Evolutionary conservation across 768 basidiomycete genomes (phyloP), one percentile per base, ranked within the genome.

Genomic region (Trametes sanguinea): DNA sequence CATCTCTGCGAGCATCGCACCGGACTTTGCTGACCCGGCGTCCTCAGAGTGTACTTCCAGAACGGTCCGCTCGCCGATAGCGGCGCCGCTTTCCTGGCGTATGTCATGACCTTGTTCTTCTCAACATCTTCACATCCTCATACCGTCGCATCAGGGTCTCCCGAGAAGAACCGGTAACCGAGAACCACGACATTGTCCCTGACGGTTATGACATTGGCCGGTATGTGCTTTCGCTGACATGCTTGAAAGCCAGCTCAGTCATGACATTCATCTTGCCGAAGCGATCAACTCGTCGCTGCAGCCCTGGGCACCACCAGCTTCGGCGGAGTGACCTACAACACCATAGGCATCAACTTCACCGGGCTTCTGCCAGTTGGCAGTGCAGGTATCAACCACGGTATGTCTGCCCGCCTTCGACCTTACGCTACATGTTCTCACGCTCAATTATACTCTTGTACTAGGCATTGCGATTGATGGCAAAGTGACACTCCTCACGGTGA

Each of bases 391-490:
- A 83, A 85, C 59, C 83, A 83, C 37, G 81, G 83, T 85, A 57
- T n/a, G 51, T 37, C 35, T 37, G 11, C 35, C 35, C 6, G 35
- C 11, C 35, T 37, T 11, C 35, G 35, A 11, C 35, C 11, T 37
- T 6, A 6, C 11, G 6, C 35, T 6, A 37, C 35, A 6, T 37
- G 6, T 37, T 11, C 35, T 11, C 6, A 11, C 35, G 11, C 14
- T 44, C 42, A 10, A 46, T 50, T 44, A 60, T 47, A 7, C 16
- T 51, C 45, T n/a, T 13, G 44, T 47, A 13, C 54, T 63, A 85
- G 86, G 76, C 32, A 89, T 87, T 54, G 80, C 86, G 3, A 79
- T 80, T 39, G 86, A 87, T 67, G 86, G 86, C 46, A 76, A 81
- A 37, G 80, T 83, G 14, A 79, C 79, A 1, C 67, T 87, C 22